A percentile compares a stretch with the other conserved stretches of the same genome.
phyloP scores from a whole-genome alignment of 148 eudicot genomes.

The Nepenthes mirabilis region DNA sequence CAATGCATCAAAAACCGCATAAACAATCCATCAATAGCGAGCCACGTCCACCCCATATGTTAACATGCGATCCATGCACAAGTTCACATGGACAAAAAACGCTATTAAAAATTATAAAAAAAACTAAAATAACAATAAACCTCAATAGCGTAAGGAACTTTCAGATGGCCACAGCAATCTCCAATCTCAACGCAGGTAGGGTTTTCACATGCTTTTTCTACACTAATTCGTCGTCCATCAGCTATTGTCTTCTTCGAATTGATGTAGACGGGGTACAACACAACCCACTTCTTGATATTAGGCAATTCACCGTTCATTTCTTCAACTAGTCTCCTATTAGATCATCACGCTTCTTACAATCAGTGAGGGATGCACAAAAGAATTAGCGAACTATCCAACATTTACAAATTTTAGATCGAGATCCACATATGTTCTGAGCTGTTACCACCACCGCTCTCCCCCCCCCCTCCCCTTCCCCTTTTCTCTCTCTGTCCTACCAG shows the following conservation, averaged over 20 bases:
- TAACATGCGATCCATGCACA: too few relatives aligned
- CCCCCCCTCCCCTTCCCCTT: too few relatives aligned
- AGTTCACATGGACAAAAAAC: too few relatives aligned
- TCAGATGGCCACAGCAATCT: conserved; percentile 57
- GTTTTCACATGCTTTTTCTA: conserved; percentile 67
- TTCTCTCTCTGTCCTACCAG: too few relatives aligned
- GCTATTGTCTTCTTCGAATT: conserved; percentile 78
- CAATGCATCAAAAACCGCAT: not conserved
- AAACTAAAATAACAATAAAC: conserved; percentile 14
- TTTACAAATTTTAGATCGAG: too few relatives aligned
- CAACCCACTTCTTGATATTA: conserved; percentile 64
- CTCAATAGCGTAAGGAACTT: conserved; percentile 58
- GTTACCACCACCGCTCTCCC: too few relatives aligned
- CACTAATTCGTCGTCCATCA: conserved; percentile 60
- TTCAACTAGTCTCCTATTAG: not conserved
- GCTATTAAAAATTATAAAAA: not conserved
- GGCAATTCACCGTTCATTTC: conserved; percentile 36
- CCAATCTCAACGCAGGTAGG: conserved; percentile 65
- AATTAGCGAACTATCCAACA: too few relatives aligned
- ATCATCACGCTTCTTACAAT: too few relatives aligned
- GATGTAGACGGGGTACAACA: conserved; percentile 63
- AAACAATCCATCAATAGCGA: too few relatives aligned
- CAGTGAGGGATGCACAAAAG: too few relatives aligned
- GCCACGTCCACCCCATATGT: too few relatives aligned
- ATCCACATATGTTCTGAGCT: too few relatives aligned